Percentiles rank a stretch among this genome's conserved stretches.
These are phyloP conservation scores for Cytospora chrysosperma DNA, from an alignment of 2,329 filamentous ascomycete species.

Conservation along the genomic window DNA sequence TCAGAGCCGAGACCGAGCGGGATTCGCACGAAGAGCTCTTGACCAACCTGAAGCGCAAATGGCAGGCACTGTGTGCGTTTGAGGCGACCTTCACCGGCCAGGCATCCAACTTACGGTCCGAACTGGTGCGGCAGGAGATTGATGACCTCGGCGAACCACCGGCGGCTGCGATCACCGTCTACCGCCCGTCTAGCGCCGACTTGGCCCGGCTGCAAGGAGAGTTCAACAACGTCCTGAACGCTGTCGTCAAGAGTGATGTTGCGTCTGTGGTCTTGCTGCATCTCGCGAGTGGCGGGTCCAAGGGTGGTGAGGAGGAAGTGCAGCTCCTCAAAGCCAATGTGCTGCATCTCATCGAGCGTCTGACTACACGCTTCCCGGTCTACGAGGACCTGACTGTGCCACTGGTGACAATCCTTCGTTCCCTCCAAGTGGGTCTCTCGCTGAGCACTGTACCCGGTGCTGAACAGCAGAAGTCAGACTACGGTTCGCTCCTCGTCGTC, in stretches of 20 bases:
- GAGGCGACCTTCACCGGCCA: constrained; percentile 68
- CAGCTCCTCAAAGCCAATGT: constrained; percentile 57
- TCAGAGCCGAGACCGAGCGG: constrained; percentile 64
- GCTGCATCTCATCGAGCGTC: constrained; percentile 66
- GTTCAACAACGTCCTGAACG: constrained; percentile 72
- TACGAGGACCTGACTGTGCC: constrained; percentile 86
- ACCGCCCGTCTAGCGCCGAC: constrained; percentile 67
- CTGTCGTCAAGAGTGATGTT: constrained; percentile 52
- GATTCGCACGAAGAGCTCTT: constrained; percentile 57
- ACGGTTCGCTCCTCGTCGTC: constrained; percentile 39
- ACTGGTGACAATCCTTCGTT: constrained; percentile 74
- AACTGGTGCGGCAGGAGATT: constrained; percentile 62
- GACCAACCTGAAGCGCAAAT: constrained; percentile 52
- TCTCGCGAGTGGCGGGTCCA: constrained; percentile 30
- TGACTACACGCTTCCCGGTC: constrained; percentile 68
- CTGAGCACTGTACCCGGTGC: constrained; percentile 39
- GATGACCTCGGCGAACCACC: constrained; percentile 64
- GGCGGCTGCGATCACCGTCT: constrained; percentile 62
- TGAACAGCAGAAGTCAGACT: constrained; percentile 14
- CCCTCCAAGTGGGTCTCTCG: constrained; percentile 72
- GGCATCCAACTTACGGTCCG: constrained; percentile 63
- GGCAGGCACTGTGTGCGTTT: constrained; percentile 63
- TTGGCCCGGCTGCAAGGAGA: constrained; percentile 75
- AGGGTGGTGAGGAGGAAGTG: constrained; percentile 43
- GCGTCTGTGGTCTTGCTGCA: constrained; percentile 38